Evolutionary conservation across 2,329 filamentous ascomycete species (phyloP).

Genomic region (Penicillium janthinellum): DNA sequence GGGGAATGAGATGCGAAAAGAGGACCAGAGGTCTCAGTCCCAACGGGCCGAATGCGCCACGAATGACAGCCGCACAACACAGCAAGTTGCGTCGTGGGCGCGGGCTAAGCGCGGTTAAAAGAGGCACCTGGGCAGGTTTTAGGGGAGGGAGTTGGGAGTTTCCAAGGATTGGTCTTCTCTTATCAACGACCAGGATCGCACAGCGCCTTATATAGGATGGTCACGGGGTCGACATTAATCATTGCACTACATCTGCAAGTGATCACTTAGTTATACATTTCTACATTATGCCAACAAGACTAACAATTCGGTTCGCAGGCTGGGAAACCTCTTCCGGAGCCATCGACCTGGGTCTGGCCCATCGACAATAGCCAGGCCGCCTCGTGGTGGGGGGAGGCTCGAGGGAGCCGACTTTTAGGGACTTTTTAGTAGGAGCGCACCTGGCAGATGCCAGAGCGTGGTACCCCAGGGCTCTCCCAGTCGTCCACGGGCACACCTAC

Average conservation of each 20-base stretch:
- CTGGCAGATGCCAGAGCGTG: background rate
- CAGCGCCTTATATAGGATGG: background rate
- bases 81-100: slow-evolving; percentile 6
- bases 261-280: too few species aligned
- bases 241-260: background rate
- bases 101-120: slow-evolving; percentile 20
- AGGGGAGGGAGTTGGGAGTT: too few species aligned
- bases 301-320: background rate
- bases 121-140: background rate
- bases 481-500: background rate
- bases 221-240: background rate
- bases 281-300: too few species aligned
- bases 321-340: slow-evolving; percentile 6
- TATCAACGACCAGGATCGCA: background rate
- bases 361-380: background rate
- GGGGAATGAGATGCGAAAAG: background rate
- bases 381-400: slow-evolving; percentile 12
- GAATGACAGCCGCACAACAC: slow-evolving; percentile 18
- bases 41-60: slow-evolving; percentile 6
- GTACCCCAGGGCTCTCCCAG: background rate
- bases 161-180: background rate
- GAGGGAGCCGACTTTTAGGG: background rate
- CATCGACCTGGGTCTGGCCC: slow-evolving; percentile 7
- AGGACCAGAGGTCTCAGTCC: slow-evolving; percentile 7
- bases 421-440: background rate